These are phyloP conservation scores for Epichloe festucae DNA, from an alignment of 2,329 filamentous ascomycete species.

Conservation along the genomic window DNA sequence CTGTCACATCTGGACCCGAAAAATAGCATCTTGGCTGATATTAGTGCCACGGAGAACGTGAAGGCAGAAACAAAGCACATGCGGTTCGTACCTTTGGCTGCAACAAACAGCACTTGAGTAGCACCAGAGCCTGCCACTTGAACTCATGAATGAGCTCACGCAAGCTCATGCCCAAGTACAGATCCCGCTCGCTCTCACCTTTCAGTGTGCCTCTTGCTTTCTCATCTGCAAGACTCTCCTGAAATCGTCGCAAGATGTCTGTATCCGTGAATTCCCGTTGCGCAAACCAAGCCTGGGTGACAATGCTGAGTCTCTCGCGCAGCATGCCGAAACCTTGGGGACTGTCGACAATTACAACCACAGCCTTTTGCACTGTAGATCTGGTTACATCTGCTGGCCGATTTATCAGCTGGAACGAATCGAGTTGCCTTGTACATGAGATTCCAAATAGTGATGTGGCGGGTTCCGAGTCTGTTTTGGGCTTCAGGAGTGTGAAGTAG, in stretches of 20 bases:
- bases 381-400: conserved; percentile 84
- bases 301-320: conserved; percentile 76
- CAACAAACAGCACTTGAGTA: conserved; percentile 85
- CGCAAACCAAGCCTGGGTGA: conserved; percentile 92
- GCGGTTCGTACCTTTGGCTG: conserved; percentile 66
- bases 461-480: conserved; percentile 37
- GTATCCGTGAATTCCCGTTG: conserved; percentile 85
- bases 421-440: conserved; percentile 84
- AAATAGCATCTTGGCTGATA: conserved; percentile 68
- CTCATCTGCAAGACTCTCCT: conserved; percentile 69
- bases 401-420: conserved; percentile 62
- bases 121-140: conserved; percentile 82
- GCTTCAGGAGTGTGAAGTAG: conserved; percentile 81
- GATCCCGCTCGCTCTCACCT: conserved; percentile 64
- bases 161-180: conserved; percentile 78
- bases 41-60: not conserved
- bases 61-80: not conserved
- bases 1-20: conserved; percentile 94
- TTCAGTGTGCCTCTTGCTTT: conserved; percentile 42
- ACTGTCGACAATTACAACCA: conserved; percentile 86
- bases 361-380: conserved; percentile 94
- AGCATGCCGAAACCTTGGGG: conserved; percentile 85
- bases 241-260: conserved; percentile 81
- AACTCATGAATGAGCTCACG: conserved; percentile 90
- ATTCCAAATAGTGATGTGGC: conserved; percentile 89